These are phyloP conservation scores for Dichomitus squalens DNA, from an alignment of 1,284 basidiomycete genomes.

Conservation along the genomic window DNA sequence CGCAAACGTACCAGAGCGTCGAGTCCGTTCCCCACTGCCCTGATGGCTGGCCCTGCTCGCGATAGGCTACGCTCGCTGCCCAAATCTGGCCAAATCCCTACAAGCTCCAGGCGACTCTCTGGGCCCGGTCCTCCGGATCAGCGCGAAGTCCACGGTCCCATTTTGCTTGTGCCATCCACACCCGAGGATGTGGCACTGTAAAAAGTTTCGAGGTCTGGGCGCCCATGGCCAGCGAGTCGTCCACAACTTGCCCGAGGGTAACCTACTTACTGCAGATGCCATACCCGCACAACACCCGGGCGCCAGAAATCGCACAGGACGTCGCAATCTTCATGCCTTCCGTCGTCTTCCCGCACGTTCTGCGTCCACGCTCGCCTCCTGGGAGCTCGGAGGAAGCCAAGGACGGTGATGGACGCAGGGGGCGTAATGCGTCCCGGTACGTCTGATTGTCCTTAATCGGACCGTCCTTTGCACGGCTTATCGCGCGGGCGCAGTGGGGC, in stretches of 20 bases:
- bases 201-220: not conserved
- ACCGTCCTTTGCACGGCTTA: slow-evolving; percentile 2
- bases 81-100: not conserved
- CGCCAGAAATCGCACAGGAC: slow-evolving; percentile 3
- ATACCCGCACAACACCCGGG: not conserved
- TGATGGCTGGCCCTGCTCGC: not conserved
- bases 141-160: not conserved
- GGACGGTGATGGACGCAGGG: not conserved
- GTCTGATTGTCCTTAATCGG: slow-evolving; percentile 3
- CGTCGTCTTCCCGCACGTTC: not conserved
- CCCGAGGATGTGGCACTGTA: not conserved
- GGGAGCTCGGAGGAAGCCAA: slow-evolving; percentile 4
- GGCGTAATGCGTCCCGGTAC: not conserved
- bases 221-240: no score
- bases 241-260: not conserved
- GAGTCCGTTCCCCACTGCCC: not conserved
- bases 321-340: not conserved
- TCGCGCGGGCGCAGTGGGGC: slow-evolving; percentile 1
- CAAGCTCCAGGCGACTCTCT: not conserved
- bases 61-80: not conserved
- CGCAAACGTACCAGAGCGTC: slow-evolving; percentile 1
- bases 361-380: not conserved
- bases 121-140: slow-evolving; percentile 12
- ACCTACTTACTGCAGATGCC: not conserved
- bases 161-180: not conserved